Evolutionary conservation across 1,284 basidiomycete genomes (phyloP).

Genomic region (Earliella scabrosa): DNA sequence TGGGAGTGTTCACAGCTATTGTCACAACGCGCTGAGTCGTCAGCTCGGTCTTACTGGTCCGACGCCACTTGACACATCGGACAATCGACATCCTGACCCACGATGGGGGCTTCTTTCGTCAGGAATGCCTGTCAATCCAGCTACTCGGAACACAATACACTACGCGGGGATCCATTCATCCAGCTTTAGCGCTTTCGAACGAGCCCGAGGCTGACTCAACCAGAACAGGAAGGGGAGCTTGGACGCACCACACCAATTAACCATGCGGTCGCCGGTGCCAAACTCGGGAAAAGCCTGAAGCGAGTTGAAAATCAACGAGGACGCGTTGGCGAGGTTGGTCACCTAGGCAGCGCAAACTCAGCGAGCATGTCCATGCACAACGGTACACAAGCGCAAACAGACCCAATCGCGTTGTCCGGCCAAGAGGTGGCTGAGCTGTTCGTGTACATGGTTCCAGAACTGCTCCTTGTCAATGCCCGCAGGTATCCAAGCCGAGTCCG

Average conservation of each 20-base stretch:
- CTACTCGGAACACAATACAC: too few species aligned
- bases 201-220: too few species aligned
- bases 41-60: too few species aligned
- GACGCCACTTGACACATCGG: too few species aligned
- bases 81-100: too few species aligned
- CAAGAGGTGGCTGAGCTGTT: slow-evolving; percentile 65
- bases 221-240: neutral
- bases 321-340: slow-evolving; percentile 84
- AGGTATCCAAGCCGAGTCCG: slow-evolving; percentile 79
- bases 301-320: slow-evolving; percentile 79
- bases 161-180: too few species aligned
- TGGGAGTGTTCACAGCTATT: too few species aligned
- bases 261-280: slow-evolving; percentile 63
- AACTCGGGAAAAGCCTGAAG: slow-evolving; percentile 69
- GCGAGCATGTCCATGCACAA: slow-evolving; percentile 8
- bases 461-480: slow-evolving; percentile 68
- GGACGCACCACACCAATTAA: slow-evolving; percentile 89
- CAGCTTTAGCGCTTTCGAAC: too few species aligned
- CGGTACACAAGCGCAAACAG: slow-evolving; percentile 25
- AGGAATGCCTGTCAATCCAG: too few species aligned
- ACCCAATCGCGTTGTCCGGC: slow-evolving; percentile 81
- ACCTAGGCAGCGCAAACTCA: slow-evolving; percentile 50
- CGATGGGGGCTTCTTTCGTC: too few species aligned
- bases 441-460: slow-evolving; percentile 79
- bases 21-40: too few species aligned